Conservation (phyloP, 208 protist species). For the Perkinsela sp. region DNA sequence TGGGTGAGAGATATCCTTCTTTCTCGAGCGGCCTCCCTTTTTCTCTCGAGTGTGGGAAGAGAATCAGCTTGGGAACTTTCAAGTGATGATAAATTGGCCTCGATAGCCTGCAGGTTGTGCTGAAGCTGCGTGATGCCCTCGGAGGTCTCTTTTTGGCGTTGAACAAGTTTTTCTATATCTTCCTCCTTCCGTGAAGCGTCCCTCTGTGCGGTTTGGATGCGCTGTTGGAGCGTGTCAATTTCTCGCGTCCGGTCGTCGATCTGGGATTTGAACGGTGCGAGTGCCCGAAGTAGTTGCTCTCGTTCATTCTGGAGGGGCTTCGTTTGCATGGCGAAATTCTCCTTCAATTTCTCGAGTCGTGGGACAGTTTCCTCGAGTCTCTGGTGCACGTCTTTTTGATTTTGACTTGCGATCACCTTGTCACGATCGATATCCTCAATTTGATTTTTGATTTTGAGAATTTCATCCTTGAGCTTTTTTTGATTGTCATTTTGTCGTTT, state of each 20-base stretch:
- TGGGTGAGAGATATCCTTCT: not conserved
- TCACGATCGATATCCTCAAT: conserved; percentile 49
- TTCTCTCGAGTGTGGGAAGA: not conserved
- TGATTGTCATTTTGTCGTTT: conserved; percentile 37
- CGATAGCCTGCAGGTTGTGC: not conserved
- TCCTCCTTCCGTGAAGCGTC: not conserved
- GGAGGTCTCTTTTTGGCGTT: not conserved
- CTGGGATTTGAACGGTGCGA: conserved; percentile 55
- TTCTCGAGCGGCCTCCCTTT: not conserved
- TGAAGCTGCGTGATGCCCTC: not conserved
- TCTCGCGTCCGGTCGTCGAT: not conserved
- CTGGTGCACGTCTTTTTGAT: conserved; percentile 27
- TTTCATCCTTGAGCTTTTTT: conserved; percentile 49
- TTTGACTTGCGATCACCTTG: conserved; percentile 35
- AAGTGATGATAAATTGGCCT: not conserved
- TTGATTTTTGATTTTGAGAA: conserved; percentile 26
- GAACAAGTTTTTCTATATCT: not conserved
- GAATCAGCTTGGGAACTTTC: not conserved
- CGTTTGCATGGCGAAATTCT: conserved; percentile 32
- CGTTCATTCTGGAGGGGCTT: conserved; percentile 54
- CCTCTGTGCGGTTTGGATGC: not conserved
- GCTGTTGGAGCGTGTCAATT: not conserved
- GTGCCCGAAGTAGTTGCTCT: conserved; percentile 54
- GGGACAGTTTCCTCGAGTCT: conserved; percentile 17
- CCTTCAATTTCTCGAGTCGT: conserved; percentile 27